Evolutionary conservation across 2,329 filamentous ascomycete species (phyloP).

Genomic region (Tolypocladium tropicale): DNA sequence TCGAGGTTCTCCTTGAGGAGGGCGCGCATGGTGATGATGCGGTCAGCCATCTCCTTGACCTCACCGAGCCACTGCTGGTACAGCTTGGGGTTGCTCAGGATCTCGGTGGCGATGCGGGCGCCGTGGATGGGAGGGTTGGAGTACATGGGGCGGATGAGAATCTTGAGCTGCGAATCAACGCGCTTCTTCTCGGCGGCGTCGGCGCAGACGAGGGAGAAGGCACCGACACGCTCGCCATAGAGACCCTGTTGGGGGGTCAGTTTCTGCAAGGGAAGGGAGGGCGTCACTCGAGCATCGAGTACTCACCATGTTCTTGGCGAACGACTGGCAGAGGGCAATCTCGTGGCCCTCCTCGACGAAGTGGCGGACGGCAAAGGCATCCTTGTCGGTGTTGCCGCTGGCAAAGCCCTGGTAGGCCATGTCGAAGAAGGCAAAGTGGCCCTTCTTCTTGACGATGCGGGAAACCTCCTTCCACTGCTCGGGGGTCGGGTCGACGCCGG

Average conservation of each 20-base stretch:
- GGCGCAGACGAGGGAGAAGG: conserved; percentile 85
- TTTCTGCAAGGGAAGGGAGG: background rate
- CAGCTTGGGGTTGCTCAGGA: conserved; percentile 74
- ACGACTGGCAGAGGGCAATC: conserved; percentile 81
- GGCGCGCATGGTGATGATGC: conserved; percentile 96
- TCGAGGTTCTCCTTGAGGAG: conserved; percentile 92
- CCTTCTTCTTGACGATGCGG: conserved; percentile 72
- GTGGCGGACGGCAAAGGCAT: conserved; percentile 87
- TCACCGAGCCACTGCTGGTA: conserved; percentile 93
- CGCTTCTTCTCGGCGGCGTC: conserved; percentile 87
- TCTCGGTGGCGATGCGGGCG: conserved; percentile 84
- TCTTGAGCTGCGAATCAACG: conserved; percentile 96
- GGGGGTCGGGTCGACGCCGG: conserved; percentile 83
- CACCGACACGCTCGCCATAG: conserved; percentile 95
- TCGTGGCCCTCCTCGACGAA: conserved; percentile 90
- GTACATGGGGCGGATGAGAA: conserved; percentile 92
- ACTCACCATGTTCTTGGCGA: conserved; percentile 96
- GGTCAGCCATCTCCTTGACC: conserved; percentile 98
- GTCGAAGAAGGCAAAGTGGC: conserved; percentile 95
- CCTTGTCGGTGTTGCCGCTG: conserved; percentile 80
- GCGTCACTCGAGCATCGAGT: no score
- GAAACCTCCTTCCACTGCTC: conserved; percentile 92
- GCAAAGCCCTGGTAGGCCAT: conserved; percentile 99
- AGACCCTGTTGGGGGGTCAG: conserved; percentile 53
- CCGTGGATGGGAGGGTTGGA: conserved; percentile 97